phyloP scores from a whole-genome alignment of 2,329 filamentous ascomycete genomes.

The Pseudogymnoascus sp. region DNA sequence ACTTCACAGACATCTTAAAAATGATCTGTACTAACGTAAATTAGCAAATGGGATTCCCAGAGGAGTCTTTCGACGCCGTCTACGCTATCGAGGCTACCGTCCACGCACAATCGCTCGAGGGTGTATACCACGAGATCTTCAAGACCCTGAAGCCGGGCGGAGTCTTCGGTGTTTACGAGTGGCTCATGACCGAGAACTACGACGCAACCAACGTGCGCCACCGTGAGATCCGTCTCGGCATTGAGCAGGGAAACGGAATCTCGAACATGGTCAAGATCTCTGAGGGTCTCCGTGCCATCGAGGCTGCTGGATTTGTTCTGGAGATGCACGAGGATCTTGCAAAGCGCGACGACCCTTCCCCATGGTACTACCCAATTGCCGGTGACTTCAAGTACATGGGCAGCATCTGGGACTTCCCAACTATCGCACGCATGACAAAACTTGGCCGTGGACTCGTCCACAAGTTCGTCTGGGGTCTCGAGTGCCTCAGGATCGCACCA shows the following conservation, averaged over 20 bases:
- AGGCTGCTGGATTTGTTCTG: slow-evolving; percentile 79
- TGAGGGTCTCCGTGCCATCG: slow-evolving; percentile 75
- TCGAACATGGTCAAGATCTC: slow-evolving; percentile 91
- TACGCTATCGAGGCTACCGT: slow-evolving; percentile 97
- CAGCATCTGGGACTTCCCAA: slow-evolving; percentile 71
- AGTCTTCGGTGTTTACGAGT: slow-evolving; percentile 95
- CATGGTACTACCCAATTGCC: slow-evolving; percentile 91
- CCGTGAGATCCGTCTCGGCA: slow-evolving; percentile 83
- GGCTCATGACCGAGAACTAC: slow-evolving; percentile 96
- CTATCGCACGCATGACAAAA: slow-evolving; percentile 83
- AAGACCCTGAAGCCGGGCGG: slow-evolving; percentile 93
- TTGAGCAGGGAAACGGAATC: slow-evolving; percentile 93
- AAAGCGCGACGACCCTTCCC: slow-evolving; percentile 62
- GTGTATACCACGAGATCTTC: slow-evolving; percentile 91
- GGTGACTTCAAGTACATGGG: slow-evolving; percentile 80
- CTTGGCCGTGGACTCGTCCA: slow-evolving; percentile 70
- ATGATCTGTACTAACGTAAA: slow-evolving; percentile 10
- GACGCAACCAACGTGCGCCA: slow-evolving; percentile 82
- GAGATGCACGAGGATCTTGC: slow-evolving; percentile 82
- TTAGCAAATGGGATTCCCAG: slow-evolving; percentile 87
- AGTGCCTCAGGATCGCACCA: slow-evolving; percentile 68
- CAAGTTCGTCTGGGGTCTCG: slow-evolving; percentile 67
- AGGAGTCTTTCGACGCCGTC: slow-evolving; percentile 86
- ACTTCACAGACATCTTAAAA: not conserved
- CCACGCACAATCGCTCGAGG: slow-evolving; percentile 82